These are phyloP conservation scores for Delitschia confertaspora DNA, from an alignment of 495 filamentous ascomycete genomes.

Conservation along the genomic window DNA sequence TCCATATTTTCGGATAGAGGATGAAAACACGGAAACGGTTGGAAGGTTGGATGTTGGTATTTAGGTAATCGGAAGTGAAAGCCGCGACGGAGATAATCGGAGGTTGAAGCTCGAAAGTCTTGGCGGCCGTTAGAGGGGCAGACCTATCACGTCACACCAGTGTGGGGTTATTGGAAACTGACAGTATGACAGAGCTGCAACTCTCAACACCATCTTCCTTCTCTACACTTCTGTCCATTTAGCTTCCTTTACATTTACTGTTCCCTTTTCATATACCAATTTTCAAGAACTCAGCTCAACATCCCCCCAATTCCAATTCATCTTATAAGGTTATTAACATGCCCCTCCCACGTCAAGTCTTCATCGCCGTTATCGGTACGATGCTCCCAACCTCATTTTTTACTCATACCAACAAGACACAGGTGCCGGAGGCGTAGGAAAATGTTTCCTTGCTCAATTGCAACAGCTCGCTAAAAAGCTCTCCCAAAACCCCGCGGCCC, in stretches of 20 bases:
- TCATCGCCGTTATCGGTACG: constrained; percentile 40
- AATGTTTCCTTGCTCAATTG: constrained; percentile 80
- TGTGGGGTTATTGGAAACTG: no score
- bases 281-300: not conserved
- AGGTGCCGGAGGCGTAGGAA: constrained; percentile 92
- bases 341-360: constrained; percentile 30
- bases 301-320: not conserved
- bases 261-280: no score
- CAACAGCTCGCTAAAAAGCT: constrained; percentile 44
- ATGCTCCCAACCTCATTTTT: constrained; percentile 1
- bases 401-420: constrained; percentile 5
- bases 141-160: no score
- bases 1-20: no score
- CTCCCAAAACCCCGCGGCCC: constrained; percentile 42
- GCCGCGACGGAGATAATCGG: constrained; percentile 9
- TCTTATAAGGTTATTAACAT: no score
- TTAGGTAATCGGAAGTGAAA: not conserved
- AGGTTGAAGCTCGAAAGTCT: no score
- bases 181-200: no score
- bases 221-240: no score
- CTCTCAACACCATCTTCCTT: no score
- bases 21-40: not conserved
- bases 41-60: not conserved
- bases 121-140: no score
- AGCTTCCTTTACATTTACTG: no score